Percentiles rank a stretch among this genome's conserved stretches.
phyloP scores from a whole-genome alignment of 2,329 filamentous ascomycete species.

The Calycina herbarum region DNA sequence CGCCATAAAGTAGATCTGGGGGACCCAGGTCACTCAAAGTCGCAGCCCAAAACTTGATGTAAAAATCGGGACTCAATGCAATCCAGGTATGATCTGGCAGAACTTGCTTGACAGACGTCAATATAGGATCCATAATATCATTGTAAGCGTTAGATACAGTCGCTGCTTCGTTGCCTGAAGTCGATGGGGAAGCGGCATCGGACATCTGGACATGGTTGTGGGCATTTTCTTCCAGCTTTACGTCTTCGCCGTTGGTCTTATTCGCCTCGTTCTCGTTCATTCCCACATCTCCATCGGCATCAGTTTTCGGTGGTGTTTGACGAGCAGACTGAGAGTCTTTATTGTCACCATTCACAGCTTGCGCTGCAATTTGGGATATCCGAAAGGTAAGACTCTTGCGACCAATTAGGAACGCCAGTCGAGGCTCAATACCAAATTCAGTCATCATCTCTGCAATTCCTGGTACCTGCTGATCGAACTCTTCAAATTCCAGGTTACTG shows the following conservation, averaged over 20 bases:
- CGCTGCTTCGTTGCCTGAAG: slow-evolving; percentile 29
- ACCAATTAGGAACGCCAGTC: slow-evolving; percentile 81
- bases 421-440: slow-evolving; percentile 77
- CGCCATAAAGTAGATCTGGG: slow-evolving; percentile 74
- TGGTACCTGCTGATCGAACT: slow-evolving; percentile 80
- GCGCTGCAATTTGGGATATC: slow-evolving; percentile 42
- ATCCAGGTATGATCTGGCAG: slow-evolving; percentile 65
- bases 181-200: slow-evolving; percentile 22
- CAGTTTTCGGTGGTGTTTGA: slow-evolving; percentile 33
- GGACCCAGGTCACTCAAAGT: slow-evolving; percentile 79
- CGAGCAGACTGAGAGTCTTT: slow-evolving; percentile 19
- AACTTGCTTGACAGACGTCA: slow-evolving; percentile 63
- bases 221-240: slow-evolving; percentile 10
- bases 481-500: slow-evolving; percentile 70
- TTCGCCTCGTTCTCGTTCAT: slow-evolving; percentile 28
- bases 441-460: slow-evolving; percentile 70
- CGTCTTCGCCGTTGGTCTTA: slow-evolving; percentile 14
- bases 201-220: slow-evolving; percentile 43
- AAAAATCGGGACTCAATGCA: slow-evolving; percentile 77
- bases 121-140: slow-evolving; percentile 71
- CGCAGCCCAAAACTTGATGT: slow-evolving; percentile 88
- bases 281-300: slow-evolving; percentile 58
- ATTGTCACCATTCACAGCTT: slow-evolving; percentile 26
- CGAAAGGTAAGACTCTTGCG: slow-evolving; percentile 71
- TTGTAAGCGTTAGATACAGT: slow-evolving; percentile 48